Evolutionary conservation across 164 flowering plant genomes (phyloP), one percentile per base, ranked within the genome.

Genomic region (Malania oleifera): DNA sequence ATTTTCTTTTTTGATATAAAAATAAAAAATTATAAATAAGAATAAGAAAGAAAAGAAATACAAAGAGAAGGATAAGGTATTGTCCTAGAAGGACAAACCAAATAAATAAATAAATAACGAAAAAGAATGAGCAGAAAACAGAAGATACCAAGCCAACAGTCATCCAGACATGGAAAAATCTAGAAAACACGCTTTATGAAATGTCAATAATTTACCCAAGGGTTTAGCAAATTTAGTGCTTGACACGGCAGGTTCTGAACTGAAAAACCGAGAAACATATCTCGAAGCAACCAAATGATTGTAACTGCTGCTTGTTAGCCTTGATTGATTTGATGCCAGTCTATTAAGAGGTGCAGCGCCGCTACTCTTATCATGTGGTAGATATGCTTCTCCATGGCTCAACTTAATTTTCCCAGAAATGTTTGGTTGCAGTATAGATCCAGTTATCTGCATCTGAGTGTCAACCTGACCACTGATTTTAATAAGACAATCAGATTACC

Each of bases 331-430:
- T 58, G 91, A 71, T 40, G 83, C 58, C 64, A 84, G 62, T 68
- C 80, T 78, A 72, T 79, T 80, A 41, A 86, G 64, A 51, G 85
- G 62, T 47, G 89, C 77, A 62, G 85, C 69, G 69, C 89, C 92
- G 67, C 73, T 75, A 54, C 97, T 91, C 78, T 89, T 95, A 68
- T 95, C 99, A 65, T 91, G 99, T 9, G 98, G 96, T 38, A 95
- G 66, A 73, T 91, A 95, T 70, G 96, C 95, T 79, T 95, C 99
- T 62, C 99, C 99, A 50, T 83, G 93, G 73, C 98, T 89, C 69
- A 95, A 67, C 68, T 91, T 89, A 38, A 91, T 87, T 62, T 80
- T 89, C 43, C 99, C 99, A 64, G 96, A 85, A 18, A 95, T 85
- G 70, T 74, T 86, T 62, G 99, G 99, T 69, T 95, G 96, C 78